Evolutionary conservation across 768 basidiomycete genomes (phyloP).

Genomic region (Suillus plorans): DNA sequence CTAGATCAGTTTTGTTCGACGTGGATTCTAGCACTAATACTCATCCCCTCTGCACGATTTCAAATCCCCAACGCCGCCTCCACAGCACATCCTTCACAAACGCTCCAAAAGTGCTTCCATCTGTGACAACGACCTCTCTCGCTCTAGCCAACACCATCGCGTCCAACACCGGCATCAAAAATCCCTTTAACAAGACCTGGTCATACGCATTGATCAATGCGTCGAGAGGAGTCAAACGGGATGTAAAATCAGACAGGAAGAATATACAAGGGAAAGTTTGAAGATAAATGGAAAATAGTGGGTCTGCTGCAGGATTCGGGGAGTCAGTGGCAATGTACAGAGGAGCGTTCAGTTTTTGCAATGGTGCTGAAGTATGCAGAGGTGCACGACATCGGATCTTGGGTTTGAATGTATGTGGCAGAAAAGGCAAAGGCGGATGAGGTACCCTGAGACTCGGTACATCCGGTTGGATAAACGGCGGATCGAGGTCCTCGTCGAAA

Average conservation of each 20-base stretch:
- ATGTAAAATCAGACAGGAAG: slow-evolving; percentile 51
- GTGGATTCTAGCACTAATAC: not conserved
- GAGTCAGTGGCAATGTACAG: slow-evolving; percentile 70
- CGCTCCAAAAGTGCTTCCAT: slow-evolving; percentile 72
- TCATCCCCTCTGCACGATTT: slow-evolving; percentile 50
- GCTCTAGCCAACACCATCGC: slow-evolving; percentile 66
- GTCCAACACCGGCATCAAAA: slow-evolving; percentile 66
- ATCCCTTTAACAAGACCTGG: slow-evolving; percentile 42
- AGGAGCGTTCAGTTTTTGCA: slow-evolving; percentile 50
- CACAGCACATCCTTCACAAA: slow-evolving; percentile 71
- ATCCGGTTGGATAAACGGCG: slow-evolving; percentile 20
- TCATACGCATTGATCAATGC: slow-evolving; percentile 46
- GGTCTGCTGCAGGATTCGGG: slow-evolving; percentile 36
- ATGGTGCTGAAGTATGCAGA: slow-evolving; percentile 34
- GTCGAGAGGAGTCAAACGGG: slow-evolving; percentile 30
- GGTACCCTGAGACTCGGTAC: slow-evolving; percentile 21
- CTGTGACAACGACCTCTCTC: slow-evolving; percentile 61
- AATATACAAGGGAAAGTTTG: slow-evolving; percentile 65
- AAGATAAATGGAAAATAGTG: slow-evolving; percentile 44
- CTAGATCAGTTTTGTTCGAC: not conserved
- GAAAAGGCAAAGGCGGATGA: slow-evolving; percentile 28
- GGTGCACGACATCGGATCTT: slow-evolving; percentile 37
- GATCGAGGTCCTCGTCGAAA: slow-evolving; percentile 10
- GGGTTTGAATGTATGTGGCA: slow-evolving; percentile 16
- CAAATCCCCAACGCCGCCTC: slow-evolving; percentile 53